phyloP scores from a whole-genome alignment of 108 stramenopile genomes.

The Pseudonitzschia multistriata region DNA sequence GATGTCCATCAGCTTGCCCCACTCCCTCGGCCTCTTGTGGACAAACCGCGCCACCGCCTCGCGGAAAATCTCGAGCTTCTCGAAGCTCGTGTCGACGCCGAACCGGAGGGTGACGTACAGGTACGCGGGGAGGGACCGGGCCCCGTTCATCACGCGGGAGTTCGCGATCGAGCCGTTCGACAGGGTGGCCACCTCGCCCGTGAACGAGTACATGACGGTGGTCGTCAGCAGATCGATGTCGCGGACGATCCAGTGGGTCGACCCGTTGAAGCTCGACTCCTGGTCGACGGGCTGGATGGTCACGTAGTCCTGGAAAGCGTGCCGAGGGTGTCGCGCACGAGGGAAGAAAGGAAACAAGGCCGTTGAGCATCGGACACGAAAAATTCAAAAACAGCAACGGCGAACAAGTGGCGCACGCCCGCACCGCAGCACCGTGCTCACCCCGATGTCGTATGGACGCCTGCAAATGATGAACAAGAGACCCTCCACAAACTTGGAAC shows the following conservation, averaged over 20 bases:
- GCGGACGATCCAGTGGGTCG: constrained; percentile 58
- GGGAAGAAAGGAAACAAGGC: background rate
- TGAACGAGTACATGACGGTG: constrained; percentile 37
- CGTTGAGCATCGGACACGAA: background rate
- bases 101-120: constrained; percentile 58
- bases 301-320: constrained; percentile 8
- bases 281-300: constrained; percentile 30
- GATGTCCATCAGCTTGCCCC: constrained; percentile 49
- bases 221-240: constrained; percentile 31
- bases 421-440: constrained; percentile 32
- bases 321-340: background rate
- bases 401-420: background rate
- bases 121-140: constrained; percentile 56
- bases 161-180: constrained; percentile 69
- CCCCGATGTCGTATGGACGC: constrained; percentile 69
- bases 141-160: constrained; percentile 65
- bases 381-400: background rate
- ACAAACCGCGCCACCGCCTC: constrained; percentile 53
- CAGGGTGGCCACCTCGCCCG: constrained; percentile 71
- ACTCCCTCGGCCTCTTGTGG: constrained; percentile 56
- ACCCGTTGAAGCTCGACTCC: constrained; percentile 48
- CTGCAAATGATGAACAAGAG: constrained; percentile 55
- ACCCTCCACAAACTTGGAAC: constrained; percentile 48
- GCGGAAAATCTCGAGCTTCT: constrained; percentile 50
- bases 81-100: constrained; percentile 52